These are phyloP conservation scores for Antitrichia curtipendula DNA, from an alignment of 225 moss, liverwort and hornwort genomes.

Conservation along the genomic window DNA sequence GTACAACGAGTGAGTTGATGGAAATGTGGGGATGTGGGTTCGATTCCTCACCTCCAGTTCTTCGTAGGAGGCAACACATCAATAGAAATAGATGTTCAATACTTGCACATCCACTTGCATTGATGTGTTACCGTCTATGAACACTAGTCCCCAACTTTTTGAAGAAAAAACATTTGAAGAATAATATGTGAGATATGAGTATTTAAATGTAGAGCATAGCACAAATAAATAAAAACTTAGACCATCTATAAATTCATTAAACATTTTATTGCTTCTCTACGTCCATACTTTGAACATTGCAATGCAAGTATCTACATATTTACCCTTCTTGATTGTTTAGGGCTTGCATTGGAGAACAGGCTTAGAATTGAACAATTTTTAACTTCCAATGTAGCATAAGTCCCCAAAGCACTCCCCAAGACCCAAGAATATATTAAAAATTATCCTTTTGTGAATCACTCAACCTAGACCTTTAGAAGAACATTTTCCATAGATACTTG, in stretches of 20 bases:
- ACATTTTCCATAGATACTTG: not conserved
- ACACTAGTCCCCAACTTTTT: not conserved
- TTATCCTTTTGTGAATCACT: too few species aligned
- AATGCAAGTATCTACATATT: not conserved
- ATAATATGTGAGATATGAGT: not conserved
- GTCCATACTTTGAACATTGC: not conserved
- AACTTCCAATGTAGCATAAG: not conserved
- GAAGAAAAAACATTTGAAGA: not conserved
- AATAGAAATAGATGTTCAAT: not conserved
- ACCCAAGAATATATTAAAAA: not conserved
- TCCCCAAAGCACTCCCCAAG: not conserved
- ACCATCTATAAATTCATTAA: too few species aligned
- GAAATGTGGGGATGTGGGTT: not conserved
- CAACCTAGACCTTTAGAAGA: not conserved
- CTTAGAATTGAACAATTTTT: not conserved
- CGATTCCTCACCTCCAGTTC: not conserved
- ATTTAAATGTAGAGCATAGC: rapidly evolving
- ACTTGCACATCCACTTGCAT: not conserved
- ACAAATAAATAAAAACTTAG: not conserved
- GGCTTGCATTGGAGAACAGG: not conserved
- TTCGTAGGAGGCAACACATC: not conserved
- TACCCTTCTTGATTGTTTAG: not conserved
- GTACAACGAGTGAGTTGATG: rapidly evolving
- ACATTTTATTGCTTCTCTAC: not conserved
- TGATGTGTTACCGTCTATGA: not conserved